Conservation (phyloP, 345 rosid genomes). For the Laguncularia racemosa region DNA sequence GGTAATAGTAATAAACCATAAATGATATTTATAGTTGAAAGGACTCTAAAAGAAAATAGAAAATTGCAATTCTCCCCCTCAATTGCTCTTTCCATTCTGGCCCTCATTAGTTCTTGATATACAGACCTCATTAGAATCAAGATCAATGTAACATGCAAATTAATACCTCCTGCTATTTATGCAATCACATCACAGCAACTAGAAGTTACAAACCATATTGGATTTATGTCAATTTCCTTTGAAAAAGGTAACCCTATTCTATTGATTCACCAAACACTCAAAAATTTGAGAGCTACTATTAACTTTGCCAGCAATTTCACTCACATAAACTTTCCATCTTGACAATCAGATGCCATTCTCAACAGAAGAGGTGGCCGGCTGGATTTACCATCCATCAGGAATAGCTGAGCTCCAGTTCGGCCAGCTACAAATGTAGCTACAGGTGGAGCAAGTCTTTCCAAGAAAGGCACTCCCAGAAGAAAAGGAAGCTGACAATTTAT, state of each 20-base stretch:
- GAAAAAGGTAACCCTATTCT: conserved; percentile 1
- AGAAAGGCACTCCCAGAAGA: conserved; percentile 74
- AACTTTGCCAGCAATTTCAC: conserved; percentile 16
- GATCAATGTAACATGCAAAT: too few species aligned
- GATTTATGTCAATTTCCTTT: neutral
- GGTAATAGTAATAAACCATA: too few species aligned
- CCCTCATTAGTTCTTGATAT: too few species aligned
- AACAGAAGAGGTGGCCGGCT: conserved; percentile 81
- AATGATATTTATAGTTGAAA: too few species aligned
- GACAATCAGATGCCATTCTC: conserved; percentile 82
- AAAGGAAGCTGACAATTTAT: conserved; percentile 64
- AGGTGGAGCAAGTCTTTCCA: conserved; percentile 86
- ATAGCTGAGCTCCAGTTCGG: conserved; percentile 81
- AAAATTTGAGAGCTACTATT: neutral
- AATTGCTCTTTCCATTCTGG: too few species aligned
- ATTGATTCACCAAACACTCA: neutral
- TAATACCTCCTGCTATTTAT: too few species aligned
- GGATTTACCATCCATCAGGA: conserved; percentile 80
- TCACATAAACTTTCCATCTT: conserved; percentile 71
- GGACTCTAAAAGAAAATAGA: too few species aligned
- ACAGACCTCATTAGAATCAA: too few species aligned
- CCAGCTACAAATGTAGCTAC: conserved; percentile 72
- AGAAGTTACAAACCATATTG: too few species aligned
- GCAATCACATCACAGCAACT: too few species aligned
- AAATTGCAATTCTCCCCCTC: too few species aligned